Base-by-base conservation (phyloP, 306 rosid species). In the Calophaca sinica region DNA sequence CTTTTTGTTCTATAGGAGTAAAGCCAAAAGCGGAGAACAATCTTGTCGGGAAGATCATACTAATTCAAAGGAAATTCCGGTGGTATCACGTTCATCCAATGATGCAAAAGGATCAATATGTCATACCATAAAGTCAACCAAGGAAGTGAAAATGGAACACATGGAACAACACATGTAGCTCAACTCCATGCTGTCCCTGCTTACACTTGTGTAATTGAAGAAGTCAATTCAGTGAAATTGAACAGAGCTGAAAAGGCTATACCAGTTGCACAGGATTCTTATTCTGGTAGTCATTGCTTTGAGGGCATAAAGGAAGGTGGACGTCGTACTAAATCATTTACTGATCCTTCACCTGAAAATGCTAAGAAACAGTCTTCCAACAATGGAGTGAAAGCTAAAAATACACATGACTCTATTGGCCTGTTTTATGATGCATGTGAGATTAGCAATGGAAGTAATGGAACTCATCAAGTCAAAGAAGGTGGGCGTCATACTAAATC, bases 131-230 rank as follows among this genome's bases (percentile, higher is more conserved):
- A 86, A 82, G 72, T 83, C 73, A 89, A 82, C 84, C 87, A 49
- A 62, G 93, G 93, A 81, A 85, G 70, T 75, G 87, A 81, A 58
- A 78, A 71, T 72, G 83, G 89, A 59, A 36, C 86, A 4, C 73
- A 78, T 28, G 90, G 85, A 48, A 81, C 84, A 9, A 86, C 87
- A 7, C 88, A 82, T 61, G 79, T 92, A 45, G 89, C 93, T 68
- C 82, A 86, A 60, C 84, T 90, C 55, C 87, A 73, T 61, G 91
- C 91, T 62, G 86, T 86, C 77, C 93, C 89, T 62, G 94, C 87
- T 38, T 89, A 87, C 75, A 85, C 96, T 0, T 60, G 81, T 76
- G 46, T 88, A 78, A 31, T 91, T 77, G 91, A 91, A 78, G 94
- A 94, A 81, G 84, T 70, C 64, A 65, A 79, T 62, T 80, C 94